phyloP scores from a whole-genome alignment of 306 rosid species.

The Dalbergia cultrata region DNA sequence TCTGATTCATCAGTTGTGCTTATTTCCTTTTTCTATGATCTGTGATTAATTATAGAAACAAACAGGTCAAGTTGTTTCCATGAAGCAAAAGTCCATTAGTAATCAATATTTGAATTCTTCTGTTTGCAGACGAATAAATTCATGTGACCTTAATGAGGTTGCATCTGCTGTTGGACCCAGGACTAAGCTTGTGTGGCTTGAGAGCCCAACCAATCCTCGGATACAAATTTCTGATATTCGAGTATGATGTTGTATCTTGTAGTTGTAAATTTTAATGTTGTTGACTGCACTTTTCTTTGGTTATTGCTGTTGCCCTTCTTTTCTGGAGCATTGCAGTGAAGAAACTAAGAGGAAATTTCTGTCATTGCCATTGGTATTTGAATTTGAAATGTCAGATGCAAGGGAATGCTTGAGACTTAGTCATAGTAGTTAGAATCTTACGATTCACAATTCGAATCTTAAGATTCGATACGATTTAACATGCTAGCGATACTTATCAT shows the following conservation, averaged over 20 bases:
- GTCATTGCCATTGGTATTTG: constrained; percentile 8
- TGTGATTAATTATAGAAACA: constrained; percentile 24
- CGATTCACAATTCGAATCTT: no score
- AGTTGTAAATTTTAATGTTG: constrained; percentile 35
- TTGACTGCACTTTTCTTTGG: constrained; percentile 31
- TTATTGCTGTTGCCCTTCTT: background rate
- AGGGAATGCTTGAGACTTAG: constrained; percentile 23
- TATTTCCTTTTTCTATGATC: constrained; percentile 1
- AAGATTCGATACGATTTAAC: no score
- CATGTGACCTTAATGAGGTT: constrained; percentile 80
- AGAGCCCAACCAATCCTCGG: constrained; percentile 96
- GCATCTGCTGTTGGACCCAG: constrained; percentile 80
- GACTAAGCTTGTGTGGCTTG: constrained; percentile 96
- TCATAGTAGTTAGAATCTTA: no score
- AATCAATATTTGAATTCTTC: constrained; percentile 45
- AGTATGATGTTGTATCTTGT: constrained; percentile 59
- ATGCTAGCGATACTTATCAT: no score
- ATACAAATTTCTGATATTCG: constrained; percentile 79
- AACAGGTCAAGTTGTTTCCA: constrained; percentile 28
- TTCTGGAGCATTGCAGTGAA: background rate
- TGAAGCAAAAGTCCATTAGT: background rate
- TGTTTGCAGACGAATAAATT: constrained; percentile 79
- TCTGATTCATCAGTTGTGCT: constrained; percentile 44
- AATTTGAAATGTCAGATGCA: constrained; percentile 20
- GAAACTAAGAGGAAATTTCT: constrained; percentile 13